Evolutionary conservation across 176 grass and related monocot species (phyloP), one percentile per base, ranked within the genome.

Genomic region (Carex scoparia): DNA sequence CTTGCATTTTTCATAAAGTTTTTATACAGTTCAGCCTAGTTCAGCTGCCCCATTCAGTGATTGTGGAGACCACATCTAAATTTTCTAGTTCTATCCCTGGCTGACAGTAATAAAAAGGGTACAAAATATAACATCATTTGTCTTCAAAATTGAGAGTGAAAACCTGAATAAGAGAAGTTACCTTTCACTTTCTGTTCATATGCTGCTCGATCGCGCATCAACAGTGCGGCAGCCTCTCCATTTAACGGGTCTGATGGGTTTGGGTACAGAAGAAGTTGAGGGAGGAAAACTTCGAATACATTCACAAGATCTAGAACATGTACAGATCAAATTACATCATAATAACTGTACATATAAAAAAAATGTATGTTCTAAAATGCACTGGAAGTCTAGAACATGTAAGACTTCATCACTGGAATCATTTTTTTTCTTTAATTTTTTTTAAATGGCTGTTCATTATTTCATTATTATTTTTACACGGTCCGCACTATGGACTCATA

Each of bases 101-200:
- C 3, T 35, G 33, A 35, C 33, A 35, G 33, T 35, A 73, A 27
- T 27, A 4, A 73, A 72, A 73, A 48, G 18, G 37, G 15, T 3
- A 19, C 68, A 40, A 42, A 44, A 10, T 44, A 46, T 2, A 37
- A 38, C 33, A 71, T 46, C 38, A 71, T 46, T 46, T 19, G 2
- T 18, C 68, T 44, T 71, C 38, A 32, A 33, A 33, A 3, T 46
- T 8, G 6, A 71, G 9, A 72, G 35, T 71, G 69, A 48, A 18
- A 48, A 49, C 0, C 15, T 10, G 7, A 48, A 15, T 15, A 77
- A 82, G 65, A 83, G 16, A 28, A 69, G 16, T 55, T n/a, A 91
- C 90, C 90, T 91, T 84, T 91, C 3, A 91, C 90, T 91, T 88
- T 91, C n/a, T 86, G 80, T 74, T 91, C 90, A 60, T 91, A 91